Percentiles rank a stretch among this genome's conserved stretches.
Evolutionary conservation across 2,329 filamentous ascomycete species (phyloP).

Genomic region (Aspergillus clavatus): DNA sequence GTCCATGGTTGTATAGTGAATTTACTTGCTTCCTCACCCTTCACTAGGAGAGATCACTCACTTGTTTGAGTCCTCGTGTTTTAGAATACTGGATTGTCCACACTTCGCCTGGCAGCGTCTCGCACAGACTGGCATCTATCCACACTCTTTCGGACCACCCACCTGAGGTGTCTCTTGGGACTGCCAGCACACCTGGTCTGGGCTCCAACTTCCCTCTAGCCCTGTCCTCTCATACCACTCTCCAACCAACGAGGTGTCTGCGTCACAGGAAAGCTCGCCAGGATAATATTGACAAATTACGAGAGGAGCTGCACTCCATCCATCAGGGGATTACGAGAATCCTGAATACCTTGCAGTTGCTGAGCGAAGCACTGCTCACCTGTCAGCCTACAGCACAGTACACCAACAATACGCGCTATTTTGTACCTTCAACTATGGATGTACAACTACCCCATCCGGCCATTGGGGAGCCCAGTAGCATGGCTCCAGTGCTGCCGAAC

Average conservation of each 20-base stretch:
- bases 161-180: neutral
- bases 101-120: neutral
- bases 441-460: conserved; percentile 1
- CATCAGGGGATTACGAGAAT: conserved; percentile 3
- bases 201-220: neutral
- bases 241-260: neutral
- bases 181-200: neutral
- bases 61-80: conserved; percentile 1
- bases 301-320: conserved; percentile 7
- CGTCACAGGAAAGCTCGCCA: conserved; percentile 1
- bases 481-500: neutral
- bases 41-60: conserved; percentile 8
- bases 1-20: conserved; percentile 3
- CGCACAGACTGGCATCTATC: neutral
- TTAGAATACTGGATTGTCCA: conserved; percentile 12
- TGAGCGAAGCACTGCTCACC: conserved; percentile 1
- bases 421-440: conserved; percentile 6
- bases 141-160: neutral
- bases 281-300: conserved; percentile 4
- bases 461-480: conserved; percentile 5
- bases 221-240: neutral
- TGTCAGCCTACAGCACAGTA: neutral
- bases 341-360: conserved; percentile 1
- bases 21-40: neutral
- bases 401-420: neutral